Base-by-base conservation (phyloP, 2,329 filamentous ascomycete species). In the Beauveria varroae region DNA sequence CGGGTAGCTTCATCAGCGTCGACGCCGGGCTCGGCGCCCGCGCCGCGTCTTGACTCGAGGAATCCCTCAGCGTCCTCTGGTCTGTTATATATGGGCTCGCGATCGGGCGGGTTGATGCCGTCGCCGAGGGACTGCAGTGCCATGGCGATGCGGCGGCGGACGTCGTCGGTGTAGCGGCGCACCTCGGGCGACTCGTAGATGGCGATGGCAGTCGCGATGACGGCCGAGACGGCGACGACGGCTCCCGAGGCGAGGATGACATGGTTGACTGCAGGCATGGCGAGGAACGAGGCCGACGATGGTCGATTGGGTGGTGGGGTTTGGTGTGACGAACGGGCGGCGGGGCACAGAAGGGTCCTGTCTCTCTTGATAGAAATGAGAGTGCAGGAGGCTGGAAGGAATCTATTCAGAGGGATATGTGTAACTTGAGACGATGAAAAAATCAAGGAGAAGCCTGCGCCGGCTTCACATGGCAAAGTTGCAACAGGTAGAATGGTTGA, bases 11-110 rank as follows among this genome's bases (percentile, higher is more conserved):
- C 84, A 65, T 88, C 85, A 60, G 84, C 85, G 40, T 86, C 85
- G 24, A 87, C 79, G 18, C 77, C 81, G 1, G 74, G 68, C 37
- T 81, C 76, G 56, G 73, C 73, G 20, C 73, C 73, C 4, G 66
- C 66, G 22, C 71, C 74, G 28, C 75, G 74, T n/a, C 78, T 74
- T 9, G 83, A 84, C 66, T 80, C 74, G 61, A 86, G 69, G 68
- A 87, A 87, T 9, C 84, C 85, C 60, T 87, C 80, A 62, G 85
- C 85, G 71, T 88, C 85, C 69, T 88, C 85, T 57, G 85, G 85
- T 14, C 85, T 76, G 70, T 88, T 88, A 72, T 86, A 87, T 30
- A 82, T 73, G 61, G 85, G 85, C 65, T 83, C 75, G 34, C 75
- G 73, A 49, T 72, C 68, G 62, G 77, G 73, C 3, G 81, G 78